Conservation (phyloP, 2,329 filamentous ascomycete species). For the Fusarium sterilihyphosum region DNA sequence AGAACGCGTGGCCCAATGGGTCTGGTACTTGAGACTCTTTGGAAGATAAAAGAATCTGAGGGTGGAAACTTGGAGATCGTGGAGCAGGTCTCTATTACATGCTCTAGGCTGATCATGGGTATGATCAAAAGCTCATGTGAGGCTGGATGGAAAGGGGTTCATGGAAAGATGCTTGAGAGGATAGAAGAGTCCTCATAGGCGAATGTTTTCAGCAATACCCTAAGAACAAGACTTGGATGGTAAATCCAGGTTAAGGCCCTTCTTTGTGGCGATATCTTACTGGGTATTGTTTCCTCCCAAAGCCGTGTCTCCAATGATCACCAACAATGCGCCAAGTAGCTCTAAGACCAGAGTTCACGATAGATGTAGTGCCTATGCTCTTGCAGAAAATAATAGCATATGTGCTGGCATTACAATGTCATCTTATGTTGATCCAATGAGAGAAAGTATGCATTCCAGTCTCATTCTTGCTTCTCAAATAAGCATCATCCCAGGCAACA, state of each 20-base stretch:
- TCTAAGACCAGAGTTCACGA: not conserved
- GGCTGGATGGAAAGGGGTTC: conserved; percentile 60
- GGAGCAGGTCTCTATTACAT: conserved; percentile 61
- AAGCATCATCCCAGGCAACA: conserved; percentile 4
- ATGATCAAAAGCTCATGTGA: conserved; percentile 63
- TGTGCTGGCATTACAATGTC: not conserved
- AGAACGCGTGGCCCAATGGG: conserved; percentile 61
- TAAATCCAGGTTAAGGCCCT: not conserved
- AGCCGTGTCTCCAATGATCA: not conserved
- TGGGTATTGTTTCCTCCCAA: not conserved
- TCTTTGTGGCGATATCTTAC: no score
- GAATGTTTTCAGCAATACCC: not conserved
- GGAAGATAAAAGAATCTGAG: conserved; percentile 52
- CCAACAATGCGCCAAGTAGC: not conserved
- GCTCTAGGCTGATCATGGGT: conserved; percentile 59
- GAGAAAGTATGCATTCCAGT: not conserved
- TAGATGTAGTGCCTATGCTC: not conserved
- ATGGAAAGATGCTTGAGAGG: conserved; percentile 57
- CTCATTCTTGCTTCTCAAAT: not conserved
- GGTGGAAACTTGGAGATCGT: conserved; percentile 54
- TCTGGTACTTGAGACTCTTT: conserved; percentile 64
- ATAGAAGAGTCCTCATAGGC: conserved; percentile 43
- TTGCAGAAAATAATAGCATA: not conserved
- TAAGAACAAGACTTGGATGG: not conserved
- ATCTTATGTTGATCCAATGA: not conserved